These are phyloP conservation scores for Cicer chorassanicum DNA, from an alignment of 306 rosid species.

Conservation along the genomic window DNA sequence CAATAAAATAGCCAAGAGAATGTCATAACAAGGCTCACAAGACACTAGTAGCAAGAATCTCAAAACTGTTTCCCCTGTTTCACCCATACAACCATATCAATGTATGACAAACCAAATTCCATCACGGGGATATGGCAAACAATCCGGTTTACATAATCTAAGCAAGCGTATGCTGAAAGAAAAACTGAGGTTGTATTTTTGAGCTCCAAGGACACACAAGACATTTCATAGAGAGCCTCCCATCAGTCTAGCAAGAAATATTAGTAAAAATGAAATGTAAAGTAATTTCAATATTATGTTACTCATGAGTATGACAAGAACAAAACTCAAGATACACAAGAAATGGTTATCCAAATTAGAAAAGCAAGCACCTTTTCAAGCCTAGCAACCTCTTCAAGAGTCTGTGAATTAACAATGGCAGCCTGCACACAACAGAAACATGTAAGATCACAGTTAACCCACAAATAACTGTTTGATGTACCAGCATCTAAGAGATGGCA, in stretches of 20 bases:
- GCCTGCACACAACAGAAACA: conserved; percentile 65
- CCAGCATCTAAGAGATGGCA: conserved; percentile 5
- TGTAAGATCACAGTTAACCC: conserved; percentile 27
- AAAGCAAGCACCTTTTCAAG: conserved; percentile 83
- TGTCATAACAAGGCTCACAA: not conserved
- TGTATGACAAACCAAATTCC: conserved; percentile 24
- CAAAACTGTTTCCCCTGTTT: not conserved
- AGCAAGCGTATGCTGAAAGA: conserved; percentile 1
- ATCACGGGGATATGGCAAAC: not conserved
- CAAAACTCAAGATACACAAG: not conserved
- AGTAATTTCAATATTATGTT: conserved; percentile 28
- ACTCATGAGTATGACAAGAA: conserved; percentile 5
- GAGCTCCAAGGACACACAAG: conserved; percentile 2
- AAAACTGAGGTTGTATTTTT: conserved; percentile 36
- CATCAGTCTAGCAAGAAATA: not conserved
- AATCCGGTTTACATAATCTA: conserved; percentile 22
- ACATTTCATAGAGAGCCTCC: conserved; percentile 16
- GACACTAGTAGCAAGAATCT: conserved; percentile 22
- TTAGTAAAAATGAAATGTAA: conserved; percentile 2
- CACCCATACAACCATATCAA: conserved; percentile 11
- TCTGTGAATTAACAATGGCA: conserved; percentile 96
- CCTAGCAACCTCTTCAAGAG: conserved; percentile 98
- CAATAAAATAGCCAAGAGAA: not conserved
- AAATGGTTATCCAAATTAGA: conserved; percentile 14
- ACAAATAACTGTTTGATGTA: conserved; percentile 20